Evolutionary conservation across 2,329 filamentous ascomycete species (phyloP).

Genomic region (Immersiporthe knoxdaviesiana): DNA sequence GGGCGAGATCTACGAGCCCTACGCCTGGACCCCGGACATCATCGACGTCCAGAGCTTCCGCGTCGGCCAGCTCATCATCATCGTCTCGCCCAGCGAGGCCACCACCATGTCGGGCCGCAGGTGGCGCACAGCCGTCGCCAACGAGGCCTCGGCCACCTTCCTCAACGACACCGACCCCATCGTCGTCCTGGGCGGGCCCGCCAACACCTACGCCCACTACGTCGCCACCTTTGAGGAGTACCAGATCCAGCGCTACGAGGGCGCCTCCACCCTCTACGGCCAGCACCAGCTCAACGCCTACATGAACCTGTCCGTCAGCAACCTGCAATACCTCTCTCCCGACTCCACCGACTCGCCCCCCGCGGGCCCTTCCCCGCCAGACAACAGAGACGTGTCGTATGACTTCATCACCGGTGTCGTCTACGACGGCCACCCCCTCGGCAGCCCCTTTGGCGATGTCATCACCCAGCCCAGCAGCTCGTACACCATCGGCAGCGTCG

Average conservation of each 20-base stretch:
- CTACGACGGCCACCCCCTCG: conserved; percentile 67
- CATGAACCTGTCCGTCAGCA: conserved; percentile 79
- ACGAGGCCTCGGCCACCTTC: conserved; percentile 49
- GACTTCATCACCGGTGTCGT: conserved; percentile 82
- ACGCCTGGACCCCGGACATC: conserved; percentile 86
- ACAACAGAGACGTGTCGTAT: conserved; percentile 76
- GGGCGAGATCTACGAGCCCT: conserved; percentile 73
- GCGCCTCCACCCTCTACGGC: conserved; percentile 89
- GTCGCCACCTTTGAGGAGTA: conserved; percentile 52
- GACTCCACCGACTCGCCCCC: conserved; percentile 48
- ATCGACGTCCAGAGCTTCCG: conserved; percentile 84
- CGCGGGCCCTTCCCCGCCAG: conserved; percentile 69
- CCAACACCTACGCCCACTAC: conserved; percentile 76
- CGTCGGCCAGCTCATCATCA: conserved; percentile 80
- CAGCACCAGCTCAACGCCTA: conserved; percentile 82
- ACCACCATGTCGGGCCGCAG: conserved; percentile 90
- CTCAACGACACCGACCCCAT: conserved; percentile 56
- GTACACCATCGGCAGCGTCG: conserved; percentile 61
- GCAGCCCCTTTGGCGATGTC: conserved; percentile 72
- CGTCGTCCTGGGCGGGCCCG: conserved; percentile 83
- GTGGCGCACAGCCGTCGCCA: conserved; percentile 73
- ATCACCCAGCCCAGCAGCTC: conserved; percentile 53
- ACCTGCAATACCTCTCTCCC: conserved; percentile 67
- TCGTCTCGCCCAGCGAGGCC: conserved; percentile 84
- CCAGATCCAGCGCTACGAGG: conserved; percentile 85